Conservation (phyloP, 2,329 filamentous ascomycete species). For the Colletotrichum caudatum region DNA sequence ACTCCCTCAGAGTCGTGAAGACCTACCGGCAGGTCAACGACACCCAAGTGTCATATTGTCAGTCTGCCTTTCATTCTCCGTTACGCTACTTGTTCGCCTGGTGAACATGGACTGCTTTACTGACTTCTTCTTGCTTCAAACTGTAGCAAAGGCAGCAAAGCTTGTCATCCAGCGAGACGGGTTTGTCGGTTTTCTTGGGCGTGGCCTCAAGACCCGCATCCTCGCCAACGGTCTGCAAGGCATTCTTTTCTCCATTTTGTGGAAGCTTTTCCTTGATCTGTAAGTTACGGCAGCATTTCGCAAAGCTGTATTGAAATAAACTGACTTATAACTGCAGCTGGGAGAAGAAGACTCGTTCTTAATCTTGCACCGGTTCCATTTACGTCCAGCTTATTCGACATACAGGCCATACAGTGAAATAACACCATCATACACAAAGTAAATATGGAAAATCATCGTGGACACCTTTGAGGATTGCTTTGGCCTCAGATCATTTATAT, state of each 20-base stretch:
- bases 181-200: slow-evolving; percentile 56
- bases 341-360: slow-evolving; percentile 38
- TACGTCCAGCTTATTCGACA: background rate
- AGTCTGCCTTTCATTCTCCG: slow-evolving; percentile 14
- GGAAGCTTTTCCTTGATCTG: slow-evolving; percentile 63
- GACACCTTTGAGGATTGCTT: background rate
- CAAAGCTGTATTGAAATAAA: too few relatives aligned
- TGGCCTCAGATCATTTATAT: background rate
- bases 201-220: slow-evolving; percentile 61
- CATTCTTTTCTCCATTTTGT: slow-evolving; percentile 61
- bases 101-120: background rate
- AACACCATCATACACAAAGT: background rate
- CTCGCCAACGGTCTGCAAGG: slow-evolving; percentile 62
- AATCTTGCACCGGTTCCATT: background rate
- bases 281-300: slow-evolving; percentile 47
- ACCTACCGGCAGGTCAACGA: slow-evolving; percentile 64
- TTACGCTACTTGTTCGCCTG: too few relatives aligned
- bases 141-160: slow-evolving; percentile 56
- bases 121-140: background rate
- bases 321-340: slow-evolving; percentile 14
- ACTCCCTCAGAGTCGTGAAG: slow-evolving; percentile 61
- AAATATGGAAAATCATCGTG: background rate
- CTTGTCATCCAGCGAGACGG: slow-evolving; percentile 57
- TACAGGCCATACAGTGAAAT: background rate
- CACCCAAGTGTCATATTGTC: slow-evolving; percentile 60